A percentile compares a stretch with the other conserved stretches of the same genome.
Conservation (phyloP, 2,329 filamentous ascomycete species). For the Epichloe aotearoae region DNA sequence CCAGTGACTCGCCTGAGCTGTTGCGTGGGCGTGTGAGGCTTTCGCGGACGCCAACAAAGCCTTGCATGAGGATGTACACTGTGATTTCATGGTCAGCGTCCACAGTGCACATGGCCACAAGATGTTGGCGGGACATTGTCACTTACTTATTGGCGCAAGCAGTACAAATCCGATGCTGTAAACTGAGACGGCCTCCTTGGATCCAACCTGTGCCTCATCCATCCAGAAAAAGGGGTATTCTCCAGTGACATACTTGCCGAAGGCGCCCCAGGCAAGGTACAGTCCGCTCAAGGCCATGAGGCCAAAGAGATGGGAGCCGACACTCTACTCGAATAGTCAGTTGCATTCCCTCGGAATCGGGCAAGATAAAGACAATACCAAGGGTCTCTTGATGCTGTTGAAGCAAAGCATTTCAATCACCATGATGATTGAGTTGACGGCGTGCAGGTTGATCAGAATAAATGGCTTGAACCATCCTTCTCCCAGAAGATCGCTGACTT, state of each 20-base stretch:
- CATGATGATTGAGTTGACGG: slow-evolving; percentile 29
- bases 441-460: slow-evolving; percentile 32
- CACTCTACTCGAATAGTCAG: slow-evolving; percentile 23
- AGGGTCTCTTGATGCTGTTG: slow-evolving; percentile 40
- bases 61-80: slow-evolving; percentile 38
- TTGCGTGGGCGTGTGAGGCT: slow-evolving; percentile 17
- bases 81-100: slow-evolving; percentile 9
- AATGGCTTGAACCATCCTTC: slow-evolving; percentile 34
- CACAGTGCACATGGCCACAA: background rate
- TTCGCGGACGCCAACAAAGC: slow-evolving; percentile 36
- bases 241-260: slow-evolving; percentile 33
- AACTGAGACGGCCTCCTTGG: slow-evolving; percentile 28
- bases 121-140: background rate
- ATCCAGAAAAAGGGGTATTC: slow-evolving; percentile 38
- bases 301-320: slow-evolving; percentile 29
- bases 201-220: slow-evolving; percentile 29
- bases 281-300: slow-evolving; percentile 25
- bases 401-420: slow-evolving; percentile 32
- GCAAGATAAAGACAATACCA: slow-evolving; percentile 21
- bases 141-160: slow-evolving; percentile 32
- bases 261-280: slow-evolving; percentile 37
- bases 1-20: slow-evolving; percentile 11
- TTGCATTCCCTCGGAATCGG: background rate
- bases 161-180: slow-evolving; percentile 32
- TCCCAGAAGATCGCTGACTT: slow-evolving; percentile 35